phyloP scores from a whole-genome alignment of 306 rosid genomes.

The Lathyrus sativus region DNA sequence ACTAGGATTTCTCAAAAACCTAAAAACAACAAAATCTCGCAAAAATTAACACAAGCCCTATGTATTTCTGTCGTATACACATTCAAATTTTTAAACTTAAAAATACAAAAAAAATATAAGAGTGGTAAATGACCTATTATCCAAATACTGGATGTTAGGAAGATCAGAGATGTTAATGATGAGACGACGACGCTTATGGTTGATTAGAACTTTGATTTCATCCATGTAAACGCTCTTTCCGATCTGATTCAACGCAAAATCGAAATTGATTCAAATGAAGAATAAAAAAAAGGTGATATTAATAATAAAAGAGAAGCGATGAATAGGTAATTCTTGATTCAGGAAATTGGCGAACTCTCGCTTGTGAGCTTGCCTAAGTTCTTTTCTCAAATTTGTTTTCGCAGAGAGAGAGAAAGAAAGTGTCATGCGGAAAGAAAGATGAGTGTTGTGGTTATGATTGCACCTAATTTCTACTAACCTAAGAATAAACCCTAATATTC shows the following conservation, averaged over 20 bases:
- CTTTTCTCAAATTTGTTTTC: constrained; percentile 82
- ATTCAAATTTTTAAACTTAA: background rate
- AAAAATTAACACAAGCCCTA: background rate
- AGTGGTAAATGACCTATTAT: constrained; percentile 52
- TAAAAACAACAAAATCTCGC: background rate
- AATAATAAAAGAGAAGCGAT: background rate
- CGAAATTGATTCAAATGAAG: background rate
- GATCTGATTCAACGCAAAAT: constrained; percentile 33
- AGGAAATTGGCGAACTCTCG: constrained; percentile 83
- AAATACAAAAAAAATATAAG: no score
- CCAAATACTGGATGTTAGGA: constrained; percentile 77
- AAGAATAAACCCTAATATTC: no score
- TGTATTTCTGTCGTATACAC: no score
- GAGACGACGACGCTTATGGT: constrained; percentile 85
- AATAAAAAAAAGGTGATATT: background rate
- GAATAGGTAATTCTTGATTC: constrained; percentile 64
- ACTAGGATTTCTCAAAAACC: constrained; percentile 82
- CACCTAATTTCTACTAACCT: no score
- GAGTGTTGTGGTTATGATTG: background rate
- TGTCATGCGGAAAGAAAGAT: background rate
- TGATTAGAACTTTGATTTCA: constrained; percentile 77
- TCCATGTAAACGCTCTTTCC: constrained; percentile 76
- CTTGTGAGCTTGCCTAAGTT: constrained; percentile 86
- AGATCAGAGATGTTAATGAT: constrained; percentile 91
- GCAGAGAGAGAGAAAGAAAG: constrained; percentile 5